Evolutionary conservation across 108 stramenopile genomes (phyloP), one percentile per base, ranked within the genome.

Genomic region (Seminavis robusta): DNA sequence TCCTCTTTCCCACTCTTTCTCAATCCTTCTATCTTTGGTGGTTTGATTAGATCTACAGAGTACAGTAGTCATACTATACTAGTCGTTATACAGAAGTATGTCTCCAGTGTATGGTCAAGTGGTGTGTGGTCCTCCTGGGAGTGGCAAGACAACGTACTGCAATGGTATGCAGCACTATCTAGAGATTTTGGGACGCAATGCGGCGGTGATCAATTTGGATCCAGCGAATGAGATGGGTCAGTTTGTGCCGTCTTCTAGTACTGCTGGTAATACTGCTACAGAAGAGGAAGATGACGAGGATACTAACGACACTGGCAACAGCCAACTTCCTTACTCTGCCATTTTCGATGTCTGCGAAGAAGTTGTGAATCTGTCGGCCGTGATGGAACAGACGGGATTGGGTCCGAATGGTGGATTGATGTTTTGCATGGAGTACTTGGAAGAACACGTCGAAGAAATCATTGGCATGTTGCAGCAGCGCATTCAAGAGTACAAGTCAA

Each of bases 81-180:
- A n/a, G n/a, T n/a, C n/a, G n/a, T n/a, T 45, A 19, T 17, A 45
- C 44, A 11, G 19, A 7, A 52, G 29, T 21, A 48, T 48, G 46
- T 21, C 59, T 53, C 57, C 66, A 25, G 56, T 87, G 15, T 93
- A 89, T 68, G 98, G 98, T 7, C 95, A 96, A 71, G 86, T 97
- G 39, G 89, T 97, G 25, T 87, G 95, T 9, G 98, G 98, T 0
- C 94, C 96, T 8, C 98, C 98, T 5, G 98, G 98, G 17, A 59
- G 90, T 37, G 97, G 98, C 19, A 99, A 99, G 73, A 96, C 92
- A n/a, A 87, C 86, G 4, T 96, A 94, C 54, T 99, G 98, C 87
- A 68, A 80, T 47, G 98, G 96, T 6, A 97, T 99, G 93, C 77
- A 84, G 46, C 87, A 94, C 58, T 98, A 97, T 70, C 65, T 97